Percentiles rank a stretch among this genome's conserved stretches.
Evolutionary conservation across 2,329 filamentous ascomycete genomes (phyloP).

Genomic region (Cladosporium colombiae): DNA sequence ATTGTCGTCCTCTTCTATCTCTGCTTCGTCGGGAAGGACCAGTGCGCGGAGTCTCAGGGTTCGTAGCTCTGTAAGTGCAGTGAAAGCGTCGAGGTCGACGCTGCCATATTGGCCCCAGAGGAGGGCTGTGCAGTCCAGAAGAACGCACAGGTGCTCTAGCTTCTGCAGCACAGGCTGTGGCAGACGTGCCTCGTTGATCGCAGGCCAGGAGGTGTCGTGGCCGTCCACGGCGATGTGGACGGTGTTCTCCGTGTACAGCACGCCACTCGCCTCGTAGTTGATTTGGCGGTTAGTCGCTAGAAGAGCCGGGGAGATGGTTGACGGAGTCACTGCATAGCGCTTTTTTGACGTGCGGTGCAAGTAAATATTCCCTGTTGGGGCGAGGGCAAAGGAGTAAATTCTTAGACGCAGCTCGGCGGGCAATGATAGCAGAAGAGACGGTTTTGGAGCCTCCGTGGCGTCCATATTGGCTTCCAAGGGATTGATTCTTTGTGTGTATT

Average conservation of each 20-base stretch:
- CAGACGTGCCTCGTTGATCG: conserved; percentile 28
- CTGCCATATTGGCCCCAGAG: conserved; percentile 24
- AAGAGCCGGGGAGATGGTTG: conserved; percentile 40
- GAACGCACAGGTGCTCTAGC: conserved; percentile 28
- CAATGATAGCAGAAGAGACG: conserved; percentile 27
- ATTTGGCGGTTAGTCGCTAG: conserved; percentile 43
- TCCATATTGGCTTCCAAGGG: background rate
- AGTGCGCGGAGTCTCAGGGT: conserved; percentile 16
- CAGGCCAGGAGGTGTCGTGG: conserved; percentile 31
- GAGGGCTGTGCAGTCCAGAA: conserved; percentile 30
- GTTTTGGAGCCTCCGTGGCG: no score
- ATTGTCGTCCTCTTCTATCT: background rate
- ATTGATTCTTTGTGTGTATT: background rate
- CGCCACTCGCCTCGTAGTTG: conserved; percentile 41
- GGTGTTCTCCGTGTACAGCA: conserved; percentile 48
- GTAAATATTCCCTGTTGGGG: conserved; percentile 28
- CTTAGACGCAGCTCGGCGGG: conserved; percentile 40
- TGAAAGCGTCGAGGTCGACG: conserved; percentile 13
- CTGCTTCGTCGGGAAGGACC: conserved; percentile 15
- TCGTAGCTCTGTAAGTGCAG: conserved; percentile 7
- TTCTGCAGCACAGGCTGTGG: conserved; percentile 27
- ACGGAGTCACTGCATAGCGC: conserved; percentile 25
- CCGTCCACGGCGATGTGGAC: conserved; percentile 38
- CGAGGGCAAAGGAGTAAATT: conserved; percentile 38
- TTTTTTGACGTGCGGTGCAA: conserved; percentile 26